Percentiles rank a stretch among this genome's conserved stretches.
Conservation (phyloP, 108 stramenopile species). For the Craspedostauros australis region DNA sequence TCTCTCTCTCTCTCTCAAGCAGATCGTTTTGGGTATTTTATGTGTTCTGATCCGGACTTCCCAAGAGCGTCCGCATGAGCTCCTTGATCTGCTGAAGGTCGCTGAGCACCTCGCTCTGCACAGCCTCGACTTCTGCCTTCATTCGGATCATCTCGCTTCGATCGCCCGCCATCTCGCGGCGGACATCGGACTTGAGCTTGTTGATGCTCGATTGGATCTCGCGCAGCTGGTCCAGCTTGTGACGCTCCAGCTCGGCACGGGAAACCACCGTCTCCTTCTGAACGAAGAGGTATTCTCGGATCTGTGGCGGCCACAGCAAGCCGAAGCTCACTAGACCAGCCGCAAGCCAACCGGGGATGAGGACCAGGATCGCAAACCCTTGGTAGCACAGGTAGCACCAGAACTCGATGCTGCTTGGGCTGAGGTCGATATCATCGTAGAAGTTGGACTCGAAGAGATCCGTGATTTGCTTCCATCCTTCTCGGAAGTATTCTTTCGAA, state of each 20-base stretch:
- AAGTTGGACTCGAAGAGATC: conserved; percentile 55
- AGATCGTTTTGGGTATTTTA: too few relatives aligned
- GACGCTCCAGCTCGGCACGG: conserved; percentile 58
- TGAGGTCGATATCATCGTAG: conserved; percentile 48
- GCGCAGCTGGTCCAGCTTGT: conserved; percentile 61
- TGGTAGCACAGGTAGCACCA: conserved; percentile 38
- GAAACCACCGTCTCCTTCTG: conserved; percentile 59
- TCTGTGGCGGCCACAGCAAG: conserved; percentile 80
- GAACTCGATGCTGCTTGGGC: conserved; percentile 33
- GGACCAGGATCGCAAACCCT: conserved; percentile 31
- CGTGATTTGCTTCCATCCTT: conserved; percentile 55
- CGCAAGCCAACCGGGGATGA: conserved; percentile 75
- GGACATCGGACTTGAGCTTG: conserved; percentile 51
- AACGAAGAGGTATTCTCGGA: conserved; percentile 73
- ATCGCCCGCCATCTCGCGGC: conserved; percentile 60
- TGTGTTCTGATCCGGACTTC: too few relatives aligned
- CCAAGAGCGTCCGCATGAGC: conserved; percentile 63
- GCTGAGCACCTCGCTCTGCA: conserved; percentile 64
- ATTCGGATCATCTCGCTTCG: conserved; percentile 59
- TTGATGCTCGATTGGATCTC: conserved; percentile 54
- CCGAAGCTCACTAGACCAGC: conserved; percentile 63
- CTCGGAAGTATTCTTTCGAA: conserved; percentile 21
- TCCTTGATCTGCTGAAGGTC: conserved; percentile 75
- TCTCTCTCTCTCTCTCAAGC: too few relatives aligned
- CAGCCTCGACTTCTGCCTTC: conserved; percentile 58